These are phyloP conservation scores for Phanerodontia chrysosporium DNA, from an alignment of 768 basidiomycete species.

Conservation along the genomic window DNA sequence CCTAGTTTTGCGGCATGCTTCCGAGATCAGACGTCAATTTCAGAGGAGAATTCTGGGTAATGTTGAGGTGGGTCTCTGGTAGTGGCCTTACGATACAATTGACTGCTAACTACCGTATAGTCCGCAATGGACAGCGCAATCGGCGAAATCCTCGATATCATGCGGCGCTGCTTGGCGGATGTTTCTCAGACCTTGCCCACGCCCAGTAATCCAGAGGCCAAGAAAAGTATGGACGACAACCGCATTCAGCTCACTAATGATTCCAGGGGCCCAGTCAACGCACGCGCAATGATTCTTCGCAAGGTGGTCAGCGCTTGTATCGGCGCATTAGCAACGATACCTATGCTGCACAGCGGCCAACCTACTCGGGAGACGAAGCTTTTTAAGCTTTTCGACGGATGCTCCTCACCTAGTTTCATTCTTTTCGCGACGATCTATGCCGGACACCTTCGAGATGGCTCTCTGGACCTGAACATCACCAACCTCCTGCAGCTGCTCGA, in stretches of 20 bases:
- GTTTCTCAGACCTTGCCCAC: neutral
- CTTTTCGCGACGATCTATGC: conserved; percentile 47
- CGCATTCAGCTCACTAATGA: neutral
- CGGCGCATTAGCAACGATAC: conserved; percentile 57
- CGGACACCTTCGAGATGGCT: conserved; percentile 47
- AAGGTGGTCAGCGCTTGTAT: conserved; percentile 42
- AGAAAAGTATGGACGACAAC: neutral
- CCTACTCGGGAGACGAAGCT: conserved; percentile 61
- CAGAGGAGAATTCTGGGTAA: conserved; percentile 64
- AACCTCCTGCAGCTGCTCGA: conserved; percentile 52
- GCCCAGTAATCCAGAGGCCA: neutral
- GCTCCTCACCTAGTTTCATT: conserved; percentile 47
- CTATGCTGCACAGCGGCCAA: conserved; percentile 55
- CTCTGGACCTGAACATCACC: conserved; percentile 47
- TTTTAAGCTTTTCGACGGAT: conserved; percentile 46
- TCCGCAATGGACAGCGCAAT: too few relatives aligned
- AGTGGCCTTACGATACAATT: too few relatives aligned
- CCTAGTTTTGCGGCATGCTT: neutral
- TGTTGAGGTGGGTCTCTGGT: conserved; percentile 50
- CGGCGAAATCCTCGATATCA: neutral
- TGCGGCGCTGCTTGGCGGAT: neutral
- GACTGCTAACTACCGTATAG: too few relatives aligned
- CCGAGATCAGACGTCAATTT: conserved; percentile 35
- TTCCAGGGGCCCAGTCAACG: neutral
- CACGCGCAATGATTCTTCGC: neutral